Evolutionary conservation across 208 protist species (phyloP).

Genomic region (Crithidia bombi): DNA sequence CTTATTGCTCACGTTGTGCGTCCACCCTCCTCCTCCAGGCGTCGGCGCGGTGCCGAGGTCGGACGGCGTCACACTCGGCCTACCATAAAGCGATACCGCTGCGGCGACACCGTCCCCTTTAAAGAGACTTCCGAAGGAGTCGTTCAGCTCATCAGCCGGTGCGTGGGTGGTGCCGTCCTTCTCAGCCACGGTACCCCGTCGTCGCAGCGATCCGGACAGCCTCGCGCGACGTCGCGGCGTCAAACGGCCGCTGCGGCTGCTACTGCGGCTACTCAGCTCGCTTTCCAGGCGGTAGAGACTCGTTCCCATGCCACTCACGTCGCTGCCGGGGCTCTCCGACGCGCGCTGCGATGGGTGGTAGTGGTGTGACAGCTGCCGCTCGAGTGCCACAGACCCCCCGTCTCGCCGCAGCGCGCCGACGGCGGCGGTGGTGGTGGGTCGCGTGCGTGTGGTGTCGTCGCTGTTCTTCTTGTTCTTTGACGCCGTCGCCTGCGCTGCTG

Average conservation of each 20-base stretch:
- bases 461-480: too few species aligned
- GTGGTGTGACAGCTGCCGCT: neutral
- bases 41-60: constrained; percentile 8
- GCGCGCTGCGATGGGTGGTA: neutral
- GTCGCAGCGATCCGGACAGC: neutral
- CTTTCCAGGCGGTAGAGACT: constrained; percentile 10
- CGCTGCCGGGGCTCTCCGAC: constrained; percentile 10
- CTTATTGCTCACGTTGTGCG: neutral
- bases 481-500: too few species aligned
- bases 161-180: neutral
- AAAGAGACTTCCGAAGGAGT: constrained; percentile 17
- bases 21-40: neutral
- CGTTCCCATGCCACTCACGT: neutral
- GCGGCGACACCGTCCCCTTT: neutral
- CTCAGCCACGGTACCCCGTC: neutral
- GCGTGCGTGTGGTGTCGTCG: neutral
- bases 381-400: neutral
- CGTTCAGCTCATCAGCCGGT: neutral
- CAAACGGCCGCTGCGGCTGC: constrained; percentile 3
- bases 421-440: neutral
- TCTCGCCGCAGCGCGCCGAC: neutral
- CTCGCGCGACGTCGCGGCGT: neutral
- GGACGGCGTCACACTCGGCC: neutral
- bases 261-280: neutral
- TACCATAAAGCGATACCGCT: constrained; percentile 4